Evolutionary conservation across 139 green algal species (phyloP).

Genomic region (Auxenochlorella protothecoides): DNA sequence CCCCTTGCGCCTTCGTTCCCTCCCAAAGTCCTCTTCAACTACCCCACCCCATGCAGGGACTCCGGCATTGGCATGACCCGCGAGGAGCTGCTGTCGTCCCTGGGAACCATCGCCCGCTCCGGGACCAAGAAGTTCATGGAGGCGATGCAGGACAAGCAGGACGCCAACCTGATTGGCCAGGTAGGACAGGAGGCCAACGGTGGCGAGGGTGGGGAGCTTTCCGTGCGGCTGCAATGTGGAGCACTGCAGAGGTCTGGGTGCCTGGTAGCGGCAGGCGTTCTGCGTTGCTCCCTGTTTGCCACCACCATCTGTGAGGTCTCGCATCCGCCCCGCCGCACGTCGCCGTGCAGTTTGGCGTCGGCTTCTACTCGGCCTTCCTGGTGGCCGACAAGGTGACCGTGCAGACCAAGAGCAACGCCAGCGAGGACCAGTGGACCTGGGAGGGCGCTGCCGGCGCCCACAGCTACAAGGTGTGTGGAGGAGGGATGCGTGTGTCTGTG

Average conservation of each 20-base stretch:
- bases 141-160: conserved; percentile 75
- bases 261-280: too few relatives aligned
- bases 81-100: conserved; percentile 80
- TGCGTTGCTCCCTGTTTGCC: too few relatives aligned
- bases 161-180: conserved; percentile 86
- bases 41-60: conserved; percentile 40
- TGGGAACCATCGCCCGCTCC: conserved; percentile 93
- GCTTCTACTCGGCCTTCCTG: conserved; percentile 98
- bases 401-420: conserved; percentile 61
- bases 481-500: too few relatives aligned
- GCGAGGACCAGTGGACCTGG: conserved; percentile 79
- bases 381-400: conserved; percentile 72
- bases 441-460: conserved; percentile 73
- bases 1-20: too few relatives aligned
- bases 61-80: conserved; percentile 90
- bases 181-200: conserved; percentile 3
- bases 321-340: conserved; percentile 19
- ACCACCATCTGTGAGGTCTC: neutral
- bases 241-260: too few relatives aligned
- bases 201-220: neutral
- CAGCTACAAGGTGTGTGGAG: conserved; percentile 60
- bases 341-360: conserved; percentile 86
- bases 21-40: conserved; percentile 6
- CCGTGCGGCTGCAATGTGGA: neutral
- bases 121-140: conserved; percentile 97